Base-by-base conservation (phyloP, 352 stramenopile genomes). In the Phytophthora fragariae region DNA sequence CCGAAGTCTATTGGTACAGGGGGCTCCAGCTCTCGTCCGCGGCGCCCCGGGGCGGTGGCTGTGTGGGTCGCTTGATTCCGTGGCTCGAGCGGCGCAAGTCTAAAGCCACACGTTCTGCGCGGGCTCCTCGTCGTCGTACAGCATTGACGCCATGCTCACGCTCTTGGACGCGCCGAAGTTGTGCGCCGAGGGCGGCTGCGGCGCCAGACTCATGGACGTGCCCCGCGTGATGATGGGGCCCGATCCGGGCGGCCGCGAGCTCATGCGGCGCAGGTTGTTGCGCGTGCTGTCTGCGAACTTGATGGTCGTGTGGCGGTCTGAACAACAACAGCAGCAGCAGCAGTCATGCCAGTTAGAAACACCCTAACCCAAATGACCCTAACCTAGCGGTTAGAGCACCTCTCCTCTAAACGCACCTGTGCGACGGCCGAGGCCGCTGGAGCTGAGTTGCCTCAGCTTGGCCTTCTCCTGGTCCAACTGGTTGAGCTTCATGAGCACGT, bases 81-180 rank as follows among this genome's bases (percentile, higher is more conserved):
- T 60, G 58, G 41, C 66, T 49, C 53, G 37, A 70, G 63, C 21
- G 35, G 33, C 69, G 29, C 31, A 15, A 64, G 62, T 76, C 74
- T 92, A 94, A 68, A 93, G 83, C 88, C 88, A 94, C 64, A 92
- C 81, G 75, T 88, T 91, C 73, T 87, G 74, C 47, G 84, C 78
- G 41, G 88, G 88, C 65, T 92, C 85, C 41, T 92, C 85, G 46
- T 93, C 85, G 46, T 91, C 83, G 67, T 88, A 76, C 47, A 91
- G 58, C 49, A 70, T 79, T 12, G 81, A 80, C 33, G 56, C 79
- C 44, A 90, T 72, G 59, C 83, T 95, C 50, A 95, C 80, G 65
- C 88, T 95, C 81, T 95, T 95, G 49, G 86, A 92, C 63, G 90
- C 81, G 7, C 82, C 73, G 52, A 76, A 79, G 14, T 52, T 69